These are phyloP conservation scores for Penicillium psychrofluorescens DNA, from an alignment of 495 filamentous ascomycete genomes.

Conservation along the genomic window DNA sequence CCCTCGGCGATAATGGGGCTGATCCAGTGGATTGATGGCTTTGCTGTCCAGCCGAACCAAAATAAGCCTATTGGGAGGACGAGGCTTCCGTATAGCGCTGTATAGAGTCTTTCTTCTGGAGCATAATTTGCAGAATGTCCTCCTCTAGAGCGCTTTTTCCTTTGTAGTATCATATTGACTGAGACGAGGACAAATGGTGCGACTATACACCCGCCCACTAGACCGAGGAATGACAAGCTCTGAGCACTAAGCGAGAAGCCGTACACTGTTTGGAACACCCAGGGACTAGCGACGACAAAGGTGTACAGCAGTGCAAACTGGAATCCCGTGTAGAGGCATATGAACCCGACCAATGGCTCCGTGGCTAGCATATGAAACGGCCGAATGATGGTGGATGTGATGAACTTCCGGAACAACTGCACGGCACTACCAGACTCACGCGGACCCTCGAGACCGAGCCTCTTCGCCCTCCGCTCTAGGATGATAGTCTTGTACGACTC, in stretches of 20 bases:
- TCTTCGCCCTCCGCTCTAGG: conserved; percentile 26
- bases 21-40: conserved; percentile 41
- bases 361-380: conserved; percentile 54
- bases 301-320: conserved; percentile 40
- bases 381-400: conserved; percentile 20
- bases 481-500: conserved; percentile 49
- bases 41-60: conserved; percentile 43
- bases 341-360: conserved; percentile 52
- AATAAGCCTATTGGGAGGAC: conserved; percentile 41
- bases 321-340: conserved; percentile 31
- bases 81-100: conserved; percentile 37
- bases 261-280: conserved; percentile 27
- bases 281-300: conserved; percentile 27
- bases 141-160: conserved; percentile 1
- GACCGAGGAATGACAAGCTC: conserved; percentile 15
- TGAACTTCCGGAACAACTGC: conserved; percentile 11
- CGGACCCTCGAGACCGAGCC: conserved; percentile 4
- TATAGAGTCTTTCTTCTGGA: conserved; percentile 34
- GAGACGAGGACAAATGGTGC: conserved; percentile 9
- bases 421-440: not conserved
- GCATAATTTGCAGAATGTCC: not conserved
- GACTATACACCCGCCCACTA: conserved; percentile 4
- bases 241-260: conserved; percentile 16
- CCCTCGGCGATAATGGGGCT: conserved; percentile 29
- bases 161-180: conserved; percentile 11